Evolutionary conservation across 768 basidiomycete species (phyloP).

Genomic region (Collybia sordida): DNA sequence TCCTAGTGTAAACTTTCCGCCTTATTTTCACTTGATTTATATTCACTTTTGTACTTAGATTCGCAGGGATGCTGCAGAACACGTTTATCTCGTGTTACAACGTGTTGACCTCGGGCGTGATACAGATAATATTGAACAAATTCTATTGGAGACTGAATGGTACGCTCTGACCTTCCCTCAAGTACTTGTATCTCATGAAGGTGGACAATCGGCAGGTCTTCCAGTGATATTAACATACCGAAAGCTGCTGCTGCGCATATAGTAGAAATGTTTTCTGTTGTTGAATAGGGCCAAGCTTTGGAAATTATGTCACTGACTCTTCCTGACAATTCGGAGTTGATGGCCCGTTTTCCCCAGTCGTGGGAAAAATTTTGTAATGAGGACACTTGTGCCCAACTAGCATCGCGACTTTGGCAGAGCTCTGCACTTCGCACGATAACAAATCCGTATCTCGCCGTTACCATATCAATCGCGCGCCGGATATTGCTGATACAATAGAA

Average conservation of each 20-base stretch:
- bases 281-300: neutral
- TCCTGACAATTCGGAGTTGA: neutral
- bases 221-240: conserved; percentile 34
- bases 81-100: conserved; percentile 77
- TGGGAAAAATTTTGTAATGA: conserved; percentile 11
- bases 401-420: neutral
- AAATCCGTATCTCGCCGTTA: neutral
- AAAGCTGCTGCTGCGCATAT: conserved; percentile 42
- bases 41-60: conserved; percentile 44
- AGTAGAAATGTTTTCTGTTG: conserved; percentile 29
- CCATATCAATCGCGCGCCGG: neutral
- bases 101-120: conserved; percentile 65
- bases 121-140: conserved; percentile 63
- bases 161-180: conserved; percentile 29
- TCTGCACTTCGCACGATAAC: neutral
- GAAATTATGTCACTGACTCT: too few relatives aligned
- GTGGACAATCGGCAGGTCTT: conserved; percentile 41
- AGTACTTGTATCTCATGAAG: neutral
- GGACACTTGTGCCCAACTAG: too few relatives aligned
- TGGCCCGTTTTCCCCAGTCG: conserved; percentile 1
- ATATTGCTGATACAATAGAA: neutral
- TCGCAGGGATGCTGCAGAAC: conserved; percentile 79
- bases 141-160: conserved; percentile 84
- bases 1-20: conserved; percentile 59
- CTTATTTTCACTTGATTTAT: conserved; percentile 8